Conservation (phyloP, 768 basidiomycete genomes). For the Boletus subcaerulescens region DNA sequence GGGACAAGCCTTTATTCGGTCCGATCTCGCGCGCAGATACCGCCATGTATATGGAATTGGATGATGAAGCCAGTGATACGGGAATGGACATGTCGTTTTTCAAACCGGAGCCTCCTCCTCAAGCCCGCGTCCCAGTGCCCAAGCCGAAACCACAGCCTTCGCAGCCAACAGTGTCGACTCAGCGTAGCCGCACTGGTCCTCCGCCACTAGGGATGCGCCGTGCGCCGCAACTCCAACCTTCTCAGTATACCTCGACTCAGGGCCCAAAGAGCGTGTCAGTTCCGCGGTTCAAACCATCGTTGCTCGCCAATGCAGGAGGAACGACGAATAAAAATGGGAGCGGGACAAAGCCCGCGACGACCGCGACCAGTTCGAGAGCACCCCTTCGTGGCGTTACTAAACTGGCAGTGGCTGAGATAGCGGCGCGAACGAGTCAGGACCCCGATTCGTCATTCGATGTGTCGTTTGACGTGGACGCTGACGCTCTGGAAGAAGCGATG, state of each 20-base stretch:
- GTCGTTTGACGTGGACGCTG: constrained; percentile 30
- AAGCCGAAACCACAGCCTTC: constrained; percentile 3
- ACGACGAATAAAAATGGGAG: not conserved
- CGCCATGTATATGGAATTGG: constrained; percentile 13
- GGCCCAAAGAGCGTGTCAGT: constrained; percentile 11
- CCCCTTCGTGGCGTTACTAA: not conserved
- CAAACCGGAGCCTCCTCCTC: not conserved
- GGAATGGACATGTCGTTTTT: constrained; percentile 21
- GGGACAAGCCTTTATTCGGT: constrained; percentile 2
- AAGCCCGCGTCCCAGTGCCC: not conserved
- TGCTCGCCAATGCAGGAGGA: constrained; percentile 9
- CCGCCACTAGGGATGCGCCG: constrained; percentile 32
- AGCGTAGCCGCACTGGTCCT: constrained; percentile 17
- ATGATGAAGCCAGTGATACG: constrained; percentile 13
- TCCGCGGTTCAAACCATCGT: constrained; percentile 30
- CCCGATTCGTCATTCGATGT: constrained; percentile 33
- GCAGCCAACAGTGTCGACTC: constrained; percentile 5
- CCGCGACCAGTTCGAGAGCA: not conserved
- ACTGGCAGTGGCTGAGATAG: not conserved
- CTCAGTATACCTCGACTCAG: constrained; percentile 24
- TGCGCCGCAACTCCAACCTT: constrained; percentile 9
- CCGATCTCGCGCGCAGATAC: constrained; percentile 2
- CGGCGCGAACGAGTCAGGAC: constrained; percentile 7
- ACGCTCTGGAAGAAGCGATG: constrained; percentile 32
- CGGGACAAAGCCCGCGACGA: not conserved